Evolutionary conservation across 495 filamentous ascomycete genomes (phyloP).

Genomic region (Glutinoglossum americanum): DNA sequence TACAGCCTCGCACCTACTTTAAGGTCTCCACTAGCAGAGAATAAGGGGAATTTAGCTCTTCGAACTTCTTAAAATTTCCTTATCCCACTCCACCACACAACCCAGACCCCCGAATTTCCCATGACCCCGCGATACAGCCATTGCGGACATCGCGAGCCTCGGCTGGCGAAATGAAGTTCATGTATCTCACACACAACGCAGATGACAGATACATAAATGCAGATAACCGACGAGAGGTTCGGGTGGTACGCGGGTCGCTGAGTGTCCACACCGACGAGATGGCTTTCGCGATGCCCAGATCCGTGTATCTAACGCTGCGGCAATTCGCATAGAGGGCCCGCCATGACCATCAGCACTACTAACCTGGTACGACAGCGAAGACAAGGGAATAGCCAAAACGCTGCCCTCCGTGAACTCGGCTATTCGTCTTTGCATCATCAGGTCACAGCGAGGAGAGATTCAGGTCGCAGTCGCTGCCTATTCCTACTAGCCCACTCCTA

Average conservation of each 20-base stretch:
- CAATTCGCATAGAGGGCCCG: neutral
- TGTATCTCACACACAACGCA: neutral
- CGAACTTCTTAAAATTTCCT: too few species aligned
- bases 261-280: neutral
- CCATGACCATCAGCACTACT: neutral
- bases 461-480: neutral
- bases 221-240: neutral
- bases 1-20: neutral
- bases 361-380: neutral
- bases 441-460: too few species aligned
- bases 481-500: neutral
- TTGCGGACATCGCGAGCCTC: neutral
- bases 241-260: neutral
- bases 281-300: neutral
- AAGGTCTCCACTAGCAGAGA: neutral
- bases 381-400: neutral
- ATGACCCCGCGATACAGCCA: too few species aligned
- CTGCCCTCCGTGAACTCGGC: neutral
- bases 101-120: too few species aligned
- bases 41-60: too few species aligned
- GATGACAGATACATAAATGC: neutral
- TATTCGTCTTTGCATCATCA: neutral
- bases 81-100: too few species aligned
- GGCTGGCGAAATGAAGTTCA: neutral
- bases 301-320: neutral